Conservation (phyloP, 1,139 yeast genomes). For the Pichia sp. region DNA sequence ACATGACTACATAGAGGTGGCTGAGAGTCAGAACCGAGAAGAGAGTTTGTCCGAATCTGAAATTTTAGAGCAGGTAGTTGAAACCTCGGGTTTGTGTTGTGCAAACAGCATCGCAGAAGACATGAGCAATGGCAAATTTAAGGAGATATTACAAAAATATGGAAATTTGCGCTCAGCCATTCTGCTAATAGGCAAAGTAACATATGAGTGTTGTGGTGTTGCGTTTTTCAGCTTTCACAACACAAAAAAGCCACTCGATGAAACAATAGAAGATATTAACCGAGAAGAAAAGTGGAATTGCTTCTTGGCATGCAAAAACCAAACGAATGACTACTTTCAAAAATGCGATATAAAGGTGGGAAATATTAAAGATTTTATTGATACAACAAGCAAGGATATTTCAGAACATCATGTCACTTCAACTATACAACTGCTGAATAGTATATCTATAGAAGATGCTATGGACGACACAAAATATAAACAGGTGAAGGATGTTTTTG, state of each 20-base stretch:
- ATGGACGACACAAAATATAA: conserved; percentile 46
- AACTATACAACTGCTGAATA: conserved; percentile 63
- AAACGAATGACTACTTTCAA: conserved; percentile 27
- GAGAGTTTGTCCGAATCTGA: not conserved
- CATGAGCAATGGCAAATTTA: conserved; percentile 36
- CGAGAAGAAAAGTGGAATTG: conserved; percentile 31
- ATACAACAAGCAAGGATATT: conserved; percentile 15
- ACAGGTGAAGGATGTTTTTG: conserved; percentile 51
- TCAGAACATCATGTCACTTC: conserved; percentile 41
- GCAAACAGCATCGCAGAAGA: conserved; percentile 41
- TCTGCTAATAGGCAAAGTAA: conserved; percentile 34
- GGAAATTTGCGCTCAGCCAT: conserved; percentile 36
- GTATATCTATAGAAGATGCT: conserved; percentile 61
- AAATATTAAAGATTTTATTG: conserved; percentile 18
- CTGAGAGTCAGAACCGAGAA: conserved; percentile 6
- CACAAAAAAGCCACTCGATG: conserved; percentile 28
- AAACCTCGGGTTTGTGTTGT: conserved; percentile 33
- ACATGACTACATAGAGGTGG: conserved; percentile 46
- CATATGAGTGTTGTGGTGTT: conserved; percentile 39
- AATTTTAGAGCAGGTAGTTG: conserved; percentile 23
- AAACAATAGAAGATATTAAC: conserved; percentile 19
- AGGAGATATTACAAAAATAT: conserved; percentile 36
- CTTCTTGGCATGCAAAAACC: conserved; percentile 33
- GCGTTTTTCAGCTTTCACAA: conserved; percentile 41
- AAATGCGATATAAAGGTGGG: conserved; percentile 19